phyloP scores from a whole-genome alignment of 345 rosid species.

The Heritiera fomes region DNA sequence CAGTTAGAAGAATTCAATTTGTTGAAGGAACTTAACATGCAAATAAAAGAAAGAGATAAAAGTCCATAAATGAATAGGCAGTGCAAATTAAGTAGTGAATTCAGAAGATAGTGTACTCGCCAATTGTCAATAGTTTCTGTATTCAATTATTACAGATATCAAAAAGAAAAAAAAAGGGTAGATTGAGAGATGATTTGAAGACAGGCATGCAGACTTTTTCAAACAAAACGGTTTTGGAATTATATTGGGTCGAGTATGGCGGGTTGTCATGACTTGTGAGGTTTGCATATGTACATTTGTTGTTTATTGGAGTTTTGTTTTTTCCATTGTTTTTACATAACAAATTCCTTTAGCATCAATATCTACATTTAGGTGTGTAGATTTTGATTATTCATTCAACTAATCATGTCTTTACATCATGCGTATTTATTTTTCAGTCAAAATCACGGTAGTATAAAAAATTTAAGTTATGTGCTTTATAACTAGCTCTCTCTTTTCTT shows the following conservation, averaged over 20 bases:
- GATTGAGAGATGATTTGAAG: background rate
- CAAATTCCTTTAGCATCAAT: background rate
- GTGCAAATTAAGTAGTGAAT: background rate
- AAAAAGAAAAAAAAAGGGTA: background rate
- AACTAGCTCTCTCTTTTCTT: too few species aligned
- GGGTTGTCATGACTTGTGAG: background rate
- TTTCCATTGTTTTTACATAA: background rate
- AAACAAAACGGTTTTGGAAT: conserved; percentile 14
- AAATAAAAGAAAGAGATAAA: background rate
- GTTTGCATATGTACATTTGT: background rate
- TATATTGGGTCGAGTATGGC: background rate
- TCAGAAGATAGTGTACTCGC: background rate
- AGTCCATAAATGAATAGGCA: background rate
- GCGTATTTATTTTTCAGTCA: too few species aligned
- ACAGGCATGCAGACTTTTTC: background rate
- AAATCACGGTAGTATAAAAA: too few species aligned
- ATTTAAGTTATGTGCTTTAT: too few species aligned
- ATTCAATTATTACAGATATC: background rate
- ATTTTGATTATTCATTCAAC: too few species aligned
- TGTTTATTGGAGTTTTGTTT: background rate
- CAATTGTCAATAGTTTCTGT: background rate
- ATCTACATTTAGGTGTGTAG: too few species aligned
- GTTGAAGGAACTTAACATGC: background rate
- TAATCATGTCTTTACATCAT: too few species aligned
- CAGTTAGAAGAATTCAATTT: conserved; percentile 1